Percentiles rank a stretch among this genome's conserved stretches.
phyloP scores from a whole-genome alignment of 1,284 basidiomycete species.

The Trichosporon sp. region DNA sequence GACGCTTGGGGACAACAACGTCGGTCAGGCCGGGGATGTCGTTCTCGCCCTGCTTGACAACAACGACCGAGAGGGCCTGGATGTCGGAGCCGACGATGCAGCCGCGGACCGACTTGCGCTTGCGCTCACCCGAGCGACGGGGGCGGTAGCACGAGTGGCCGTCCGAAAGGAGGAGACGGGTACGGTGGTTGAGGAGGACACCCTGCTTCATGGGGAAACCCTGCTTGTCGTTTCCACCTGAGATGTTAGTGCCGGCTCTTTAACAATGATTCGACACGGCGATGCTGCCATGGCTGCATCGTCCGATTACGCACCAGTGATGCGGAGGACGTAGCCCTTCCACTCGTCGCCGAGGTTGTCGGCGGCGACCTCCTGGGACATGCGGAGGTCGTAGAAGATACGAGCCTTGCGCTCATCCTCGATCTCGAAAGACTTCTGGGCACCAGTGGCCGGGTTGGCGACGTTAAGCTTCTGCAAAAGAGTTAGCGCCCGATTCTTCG shows the following conservation, averaged over 20 bases:
- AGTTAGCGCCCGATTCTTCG: not conserved
- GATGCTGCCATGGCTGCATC: not conserved
- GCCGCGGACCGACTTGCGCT: conserved; percentile 96
- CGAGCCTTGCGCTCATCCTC: conserved; percentile 90
- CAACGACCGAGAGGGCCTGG: conserved; percentile 85
- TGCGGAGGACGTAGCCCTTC: conserved; percentile 94
- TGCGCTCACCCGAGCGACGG: conserved; percentile 91
- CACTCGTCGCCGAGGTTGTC: conserved; percentile 92
- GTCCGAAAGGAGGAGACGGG: conserved; percentile 85
- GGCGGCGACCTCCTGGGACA: conserved; percentile 82
- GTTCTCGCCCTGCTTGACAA: conserved; percentile 93
- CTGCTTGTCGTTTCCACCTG: conserved; percentile 50
- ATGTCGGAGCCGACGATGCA: conserved; percentile 98
- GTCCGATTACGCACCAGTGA: conserved; percentile 63
- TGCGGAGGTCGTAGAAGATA: conserved; percentile 94
- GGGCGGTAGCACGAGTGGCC: conserved; percentile 97
- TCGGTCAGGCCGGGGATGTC: conserved; percentile 93
- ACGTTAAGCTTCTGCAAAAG: conserved; percentile 87
- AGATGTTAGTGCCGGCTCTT: too few species aligned
- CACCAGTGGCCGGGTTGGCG: conserved; percentile 92
- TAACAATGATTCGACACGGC: not conserved
- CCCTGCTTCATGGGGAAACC: conserved; percentile 83
- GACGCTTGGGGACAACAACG: conserved; percentile 84
- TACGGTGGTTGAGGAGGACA: conserved; percentile 90
- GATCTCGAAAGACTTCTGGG: conserved; percentile 92